Evolutionary conservation across 2,329 filamentous ascomycete species (phyloP).

Genomic region (Sclerotiophoma versabilis): DNA sequence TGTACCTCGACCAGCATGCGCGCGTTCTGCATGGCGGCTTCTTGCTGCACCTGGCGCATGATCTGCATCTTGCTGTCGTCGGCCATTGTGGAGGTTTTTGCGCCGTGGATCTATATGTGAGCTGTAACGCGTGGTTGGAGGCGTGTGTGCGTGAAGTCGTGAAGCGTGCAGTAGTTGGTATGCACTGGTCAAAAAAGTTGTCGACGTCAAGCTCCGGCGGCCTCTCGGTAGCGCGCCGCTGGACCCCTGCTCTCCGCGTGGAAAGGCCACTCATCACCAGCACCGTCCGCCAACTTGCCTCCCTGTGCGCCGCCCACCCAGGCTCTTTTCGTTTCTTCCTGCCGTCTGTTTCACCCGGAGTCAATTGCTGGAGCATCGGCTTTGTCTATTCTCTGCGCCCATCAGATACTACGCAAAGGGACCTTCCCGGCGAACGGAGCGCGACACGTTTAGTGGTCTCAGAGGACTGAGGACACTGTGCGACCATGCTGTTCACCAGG

Average conservation of each 20-base stretch:
- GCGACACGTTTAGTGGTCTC: slow-evolving; percentile 21
- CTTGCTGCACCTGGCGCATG: slow-evolving; percentile 62
- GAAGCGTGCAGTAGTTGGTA: not conserved
- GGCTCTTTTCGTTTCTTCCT: slow-evolving; percentile 33
- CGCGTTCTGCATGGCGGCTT: slow-evolving; percentile 60
- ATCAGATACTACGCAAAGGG: not conserved
- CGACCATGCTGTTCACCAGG: slow-evolving; percentile 45
- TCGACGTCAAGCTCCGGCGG: slow-evolving; percentile 40
- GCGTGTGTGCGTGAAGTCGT: not conserved
- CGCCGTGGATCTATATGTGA: not conserved
- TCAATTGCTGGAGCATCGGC: slow-evolving; percentile 35
- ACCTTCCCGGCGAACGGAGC: not conserved
- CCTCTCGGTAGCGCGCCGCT: slow-evolving; percentile 23
- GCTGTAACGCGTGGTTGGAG: not conserved
- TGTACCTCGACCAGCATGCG: slow-evolving; percentile 58
- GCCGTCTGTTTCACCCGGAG: slow-evolving; percentile 18
- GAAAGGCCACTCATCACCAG: slow-evolving; percentile 46
- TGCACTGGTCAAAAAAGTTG: slow-evolving; percentile 26
- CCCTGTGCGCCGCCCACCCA: slow-evolving; percentile 36
- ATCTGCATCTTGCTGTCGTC: slow-evolving; percentile 51
- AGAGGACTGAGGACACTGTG: slow-evolving; percentile 22
- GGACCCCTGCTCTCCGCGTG: slow-evolving; percentile 34
- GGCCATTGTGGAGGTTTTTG: slow-evolving; percentile 8
- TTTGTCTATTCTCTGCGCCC: slow-evolving; percentile 39
- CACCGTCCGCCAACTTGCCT: slow-evolving; percentile 22